A percentile compares a stretch with the other conserved stretches of the same genome.
Conservation (phyloP, 2,329 filamentous ascomycete genomes). For the Xylaria digitata region DNA sequence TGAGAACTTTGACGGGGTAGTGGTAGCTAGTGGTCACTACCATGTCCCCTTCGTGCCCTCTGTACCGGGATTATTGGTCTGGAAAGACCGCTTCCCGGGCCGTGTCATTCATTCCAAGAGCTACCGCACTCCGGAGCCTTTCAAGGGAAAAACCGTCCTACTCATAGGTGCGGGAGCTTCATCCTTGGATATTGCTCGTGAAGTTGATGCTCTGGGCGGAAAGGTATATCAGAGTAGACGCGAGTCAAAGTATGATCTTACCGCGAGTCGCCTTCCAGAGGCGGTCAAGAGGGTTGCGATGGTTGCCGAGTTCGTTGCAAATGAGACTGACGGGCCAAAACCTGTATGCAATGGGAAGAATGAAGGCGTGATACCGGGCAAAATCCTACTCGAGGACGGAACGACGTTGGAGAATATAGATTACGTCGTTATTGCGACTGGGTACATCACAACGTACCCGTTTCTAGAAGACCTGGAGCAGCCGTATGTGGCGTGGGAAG, state of each 20-base stretch:
- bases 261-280: conserved; percentile 63
- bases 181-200: conserved; percentile 56
- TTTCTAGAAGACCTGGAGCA: conserved; percentile 68
- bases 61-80: conserved; percentile 67
- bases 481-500: conserved; percentile 51
- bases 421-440: conserved; percentile 72
- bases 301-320: conserved; percentile 57
- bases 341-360: conserved; percentile 28
- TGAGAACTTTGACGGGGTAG: conserved; percentile 69
- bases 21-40: conserved; percentile 76
- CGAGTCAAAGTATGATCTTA: conserved; percentile 69
- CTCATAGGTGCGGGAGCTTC: conserved; percentile 65
- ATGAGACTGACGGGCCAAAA: conserved; percentile 48
- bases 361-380: conserved; percentile 59
- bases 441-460: conserved; percentile 75
- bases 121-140: conserved; percentile 72
- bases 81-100: conserved; percentile 65
- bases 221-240: conserved; percentile 65
- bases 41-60: conserved; percentile 71
- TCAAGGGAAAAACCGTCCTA: conserved; percentile 63
- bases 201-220: conserved; percentile 53
- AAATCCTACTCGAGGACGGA: conserved; percentile 65
- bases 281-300: conserved; percentile 64
- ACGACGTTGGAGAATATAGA: conserved; percentile 66
- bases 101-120: conserved; percentile 75